A percentile compares a stretch with the other conserved stretches of the same genome.
These are phyloP conservation scores for Millerago galiae DNA, from an alignment of 805 yeast genomes.

Conservation along the genomic window DNA sequence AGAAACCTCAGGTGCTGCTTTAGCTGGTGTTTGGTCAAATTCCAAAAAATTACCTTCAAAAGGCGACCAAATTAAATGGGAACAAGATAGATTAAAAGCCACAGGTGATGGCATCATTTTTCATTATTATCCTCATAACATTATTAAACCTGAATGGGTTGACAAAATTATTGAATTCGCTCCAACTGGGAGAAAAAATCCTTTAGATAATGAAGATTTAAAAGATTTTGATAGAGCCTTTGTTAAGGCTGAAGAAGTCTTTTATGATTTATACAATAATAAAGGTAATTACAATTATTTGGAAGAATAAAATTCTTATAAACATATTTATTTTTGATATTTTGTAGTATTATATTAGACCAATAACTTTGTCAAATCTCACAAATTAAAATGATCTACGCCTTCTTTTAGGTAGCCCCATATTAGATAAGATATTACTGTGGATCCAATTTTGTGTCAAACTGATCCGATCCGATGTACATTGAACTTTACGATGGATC, in stretches of 20 bases:
- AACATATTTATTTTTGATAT: too few relatives aligned
- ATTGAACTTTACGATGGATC: too few relatives aligned
- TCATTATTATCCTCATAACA: slow-evolving; percentile 28
- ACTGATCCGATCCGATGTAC: too few relatives aligned
- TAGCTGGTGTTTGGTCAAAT: slow-evolving; percentile 49
- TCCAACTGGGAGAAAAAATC: slow-evolving; percentile 25
- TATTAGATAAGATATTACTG: too few relatives aligned
- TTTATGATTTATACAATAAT: slow-evolving; percentile 1
- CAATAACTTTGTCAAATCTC: too few relatives aligned
- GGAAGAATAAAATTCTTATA: not conserved
- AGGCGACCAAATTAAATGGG: slow-evolving; percentile 34
- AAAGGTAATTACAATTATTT: not conserved
- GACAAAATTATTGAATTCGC: slow-evolving; percentile 22
- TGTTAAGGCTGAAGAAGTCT: slow-evolving; percentile 9
- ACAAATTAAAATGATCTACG: too few relatives aligned
- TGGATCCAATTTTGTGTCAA: too few relatives aligned
- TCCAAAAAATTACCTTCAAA: slow-evolving; percentile 33
- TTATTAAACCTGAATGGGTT: slow-evolving; percentile 24
- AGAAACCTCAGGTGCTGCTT: slow-evolving; percentile 43
- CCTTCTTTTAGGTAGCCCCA: too few relatives aligned
- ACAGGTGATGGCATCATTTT: slow-evolving; percentile 21
- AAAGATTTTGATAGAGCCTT: slow-evolving; percentile 3
- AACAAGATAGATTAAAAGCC: slow-evolving; percentile 19
- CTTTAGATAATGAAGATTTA: slow-evolving; percentile 19
- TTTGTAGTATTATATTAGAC: too few relatives aligned